phyloP scores from a whole-genome alignment of 495 filamentous ascomycete species.

The Massariosphaeria phaeospora region DNA sequence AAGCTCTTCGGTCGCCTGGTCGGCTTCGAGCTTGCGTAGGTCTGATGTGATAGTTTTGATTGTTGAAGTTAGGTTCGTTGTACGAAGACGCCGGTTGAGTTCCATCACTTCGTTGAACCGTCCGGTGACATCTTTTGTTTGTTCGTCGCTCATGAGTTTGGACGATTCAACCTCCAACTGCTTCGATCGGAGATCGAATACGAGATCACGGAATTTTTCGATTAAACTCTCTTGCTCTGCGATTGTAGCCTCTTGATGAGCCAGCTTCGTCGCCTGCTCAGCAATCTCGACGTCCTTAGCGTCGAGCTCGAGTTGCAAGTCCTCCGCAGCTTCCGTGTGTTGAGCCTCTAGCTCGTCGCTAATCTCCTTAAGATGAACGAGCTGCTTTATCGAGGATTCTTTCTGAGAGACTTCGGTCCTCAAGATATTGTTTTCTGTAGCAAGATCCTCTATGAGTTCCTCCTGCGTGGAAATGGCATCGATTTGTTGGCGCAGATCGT shows the following conservation, averaged over 20 bases:
- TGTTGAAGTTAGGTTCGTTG: conserved; percentile 82
- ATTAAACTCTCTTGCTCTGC: conserved; percentile 88
- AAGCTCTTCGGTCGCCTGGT: conserved; percentile 83
- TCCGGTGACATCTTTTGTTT: conserved; percentile 77
- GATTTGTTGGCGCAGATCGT: conserved; percentile 85
- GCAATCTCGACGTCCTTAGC: conserved; percentile 69
- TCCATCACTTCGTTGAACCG: conserved; percentile 92
- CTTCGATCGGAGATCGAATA: conserved; percentile 78
- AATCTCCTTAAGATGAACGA: conserved; percentile 82
- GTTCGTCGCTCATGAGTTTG: conserved; percentile 84
- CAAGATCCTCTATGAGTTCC: conserved; percentile 87
- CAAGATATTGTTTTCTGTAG: conserved; percentile 75
- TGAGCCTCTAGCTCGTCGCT: conserved; percentile 92
- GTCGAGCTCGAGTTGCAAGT: conserved; percentile 90
- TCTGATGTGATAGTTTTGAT: conserved; percentile 92
- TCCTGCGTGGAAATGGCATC: conserved; percentile 83
- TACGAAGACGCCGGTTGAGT: conserved; percentile 86
- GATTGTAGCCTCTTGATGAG: conserved; percentile 66
- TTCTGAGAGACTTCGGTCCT: conserved; percentile 80
- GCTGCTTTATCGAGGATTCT: conserved; percentile 70
- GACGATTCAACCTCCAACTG: conserved; percentile 87
- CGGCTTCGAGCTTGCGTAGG: conserved; percentile 77
- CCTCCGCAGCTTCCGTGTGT: conserved; percentile 85
- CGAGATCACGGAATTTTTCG: conserved; percentile 79
- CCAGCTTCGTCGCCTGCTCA: conserved; percentile 64